Evolutionary conservation across 2,329 filamentous ascomycete genomes (phyloP), one percentile per base, ranked within the genome.

Genomic region (Myriosclerotinia duriaeana): DNA sequence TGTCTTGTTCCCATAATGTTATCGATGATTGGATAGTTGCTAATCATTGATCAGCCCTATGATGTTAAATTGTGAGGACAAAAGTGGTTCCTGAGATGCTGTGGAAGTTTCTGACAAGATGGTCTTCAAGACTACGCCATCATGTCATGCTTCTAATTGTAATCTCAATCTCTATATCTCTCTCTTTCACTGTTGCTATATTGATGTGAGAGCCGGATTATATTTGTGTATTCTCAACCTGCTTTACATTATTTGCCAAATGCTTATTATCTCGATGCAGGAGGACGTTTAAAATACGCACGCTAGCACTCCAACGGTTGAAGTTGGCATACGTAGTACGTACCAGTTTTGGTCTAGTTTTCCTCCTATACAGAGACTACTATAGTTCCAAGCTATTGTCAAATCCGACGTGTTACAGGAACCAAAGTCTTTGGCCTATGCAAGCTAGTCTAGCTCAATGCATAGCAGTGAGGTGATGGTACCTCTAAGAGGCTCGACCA

Each of bases 41-140:
- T 34, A 38, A n/a, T 48, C 15, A 22, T 30, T 62, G 34, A 17
- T 62, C 59, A 53, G 59, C 59, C 59, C 36, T 62, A 62, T 53
- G n/a, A 40, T 26, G 46, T 53, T 46, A 59, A n/a, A 40, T 7
- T 34, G 55, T 40, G 34, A 26, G 40, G 34, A 46, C 55, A 44
- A 46, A 58, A 46, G 55, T 58, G 55, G 40, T 46, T 58, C 36
- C 36, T 40, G 14, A 8, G 36, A 55, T 40, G 6, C 12, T 15
- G 14, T 38, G 1, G 34, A 38, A 3, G 38, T 38, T 38, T 54
- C 20, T 11, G 14, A 7, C 1, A 9, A 22, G 34, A 34, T 55
- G 20, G 17, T 54, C 20, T 54, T 38, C 34, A 38, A 38, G 14
- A 44, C 17, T 17, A 17, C 3, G 17, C 15, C 34, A 54, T 38